Evolutionary conservation across 148 eudicot species (phyloP).

Genomic region (Selenicereus undatus): DNA sequence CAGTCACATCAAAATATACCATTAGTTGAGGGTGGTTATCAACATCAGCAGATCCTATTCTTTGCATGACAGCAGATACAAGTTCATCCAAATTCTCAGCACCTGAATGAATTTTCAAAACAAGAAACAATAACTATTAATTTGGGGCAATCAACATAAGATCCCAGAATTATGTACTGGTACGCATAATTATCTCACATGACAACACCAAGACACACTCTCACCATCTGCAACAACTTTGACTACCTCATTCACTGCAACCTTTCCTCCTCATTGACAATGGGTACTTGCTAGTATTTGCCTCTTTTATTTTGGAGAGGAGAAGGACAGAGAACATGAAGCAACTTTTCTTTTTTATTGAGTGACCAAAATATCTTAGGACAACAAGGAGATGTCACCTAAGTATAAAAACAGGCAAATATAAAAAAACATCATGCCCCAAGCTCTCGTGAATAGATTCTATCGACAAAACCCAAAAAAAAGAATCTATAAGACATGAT

Average conservation of each 20-base stretch:
- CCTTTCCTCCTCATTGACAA: not conserved
- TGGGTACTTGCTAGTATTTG: too few species aligned
- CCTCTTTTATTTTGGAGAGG: too few species aligned
- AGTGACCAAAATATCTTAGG: too few species aligned
- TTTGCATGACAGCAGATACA: constrained; percentile 59
- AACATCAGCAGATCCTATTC: constrained; percentile 49
- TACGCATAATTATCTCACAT: not conserved
- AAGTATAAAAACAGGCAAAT: too few species aligned
- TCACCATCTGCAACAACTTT: not conserved
- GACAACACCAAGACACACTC: not conserved
- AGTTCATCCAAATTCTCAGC: constrained; percentile 80
- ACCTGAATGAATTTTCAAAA: constrained; percentile 37
- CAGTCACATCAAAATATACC: constrained; percentile 34
- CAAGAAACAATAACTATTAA: not conserved
- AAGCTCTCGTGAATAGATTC: too few species aligned
- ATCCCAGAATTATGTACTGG: not conserved
- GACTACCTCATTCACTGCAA: not conserved
- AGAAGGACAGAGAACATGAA: too few species aligned
- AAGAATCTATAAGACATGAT: too few species aligned
- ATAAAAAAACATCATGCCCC: too few species aligned
- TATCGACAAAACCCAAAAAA: too few species aligned
- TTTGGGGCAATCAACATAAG: not conserved
- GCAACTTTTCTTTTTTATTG: too few species aligned
- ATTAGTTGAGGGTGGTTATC: constrained; percentile 55
- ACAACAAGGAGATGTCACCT: too few species aligned